A percentile compares a stretch with the other conserved stretches of the same genome.
phyloP scores from a whole-genome alignment of 306 rosid species.

The Citrullus amarus region DNA sequence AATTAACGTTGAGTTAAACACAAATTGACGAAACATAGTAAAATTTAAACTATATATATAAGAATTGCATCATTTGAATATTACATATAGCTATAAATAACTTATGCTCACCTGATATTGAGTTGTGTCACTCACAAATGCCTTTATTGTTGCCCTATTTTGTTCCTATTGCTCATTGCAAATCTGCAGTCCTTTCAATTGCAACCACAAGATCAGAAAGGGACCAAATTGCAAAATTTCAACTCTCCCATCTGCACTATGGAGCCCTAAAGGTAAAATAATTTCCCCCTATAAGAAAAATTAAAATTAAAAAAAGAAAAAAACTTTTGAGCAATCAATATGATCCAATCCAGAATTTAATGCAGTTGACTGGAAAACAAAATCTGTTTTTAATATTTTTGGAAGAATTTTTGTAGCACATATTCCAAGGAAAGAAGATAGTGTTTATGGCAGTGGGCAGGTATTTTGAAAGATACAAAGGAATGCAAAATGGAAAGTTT shows the following conservation, averaged over 20 bases:
- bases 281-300: no score
- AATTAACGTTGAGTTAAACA: no score
- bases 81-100: neutral
- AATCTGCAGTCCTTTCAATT: neutral
- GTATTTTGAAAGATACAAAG: neutral
- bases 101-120: neutral
- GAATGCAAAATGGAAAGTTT: neutral
- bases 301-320: no score
- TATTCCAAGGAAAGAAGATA: neutral
- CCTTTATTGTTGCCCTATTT: neutral
- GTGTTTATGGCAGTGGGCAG: neutral
- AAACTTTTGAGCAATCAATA: neutral
- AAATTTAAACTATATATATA: no score
- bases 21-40: no score
- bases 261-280: neutral
- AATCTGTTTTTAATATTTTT: neutral
- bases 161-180: neutral
- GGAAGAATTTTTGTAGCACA: neutral
- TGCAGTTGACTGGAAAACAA: neutral
- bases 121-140: neutral
- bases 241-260: neutral
- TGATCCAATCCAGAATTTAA: neutral
- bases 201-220: neutral
- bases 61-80: neutral
- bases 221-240: neutral